Percentiles rank a stretch among this genome's conserved stretches.
Evolutionary conservation across 495 filamentous ascomycete species (phyloP).

Genomic region (Oidiodendron maius): DNA sequence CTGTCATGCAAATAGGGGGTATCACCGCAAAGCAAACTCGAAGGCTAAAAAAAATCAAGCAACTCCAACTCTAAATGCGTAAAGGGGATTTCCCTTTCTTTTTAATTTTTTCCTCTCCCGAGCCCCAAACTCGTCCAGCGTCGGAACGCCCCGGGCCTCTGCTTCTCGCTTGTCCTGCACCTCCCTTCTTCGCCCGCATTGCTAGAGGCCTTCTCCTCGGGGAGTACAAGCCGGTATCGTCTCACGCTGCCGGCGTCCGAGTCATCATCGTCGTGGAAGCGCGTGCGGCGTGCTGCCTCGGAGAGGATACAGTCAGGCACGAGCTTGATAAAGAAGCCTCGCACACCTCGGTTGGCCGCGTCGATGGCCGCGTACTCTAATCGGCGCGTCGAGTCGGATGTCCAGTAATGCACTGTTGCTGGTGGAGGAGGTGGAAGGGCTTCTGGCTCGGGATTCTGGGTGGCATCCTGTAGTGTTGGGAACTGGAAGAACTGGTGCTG

Average conservation of each 20-base stretch:
- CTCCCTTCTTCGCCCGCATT: neutral
- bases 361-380: conserved; percentile 55
- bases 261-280: conserved; percentile 40
- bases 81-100: too few relatives aligned
- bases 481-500: conserved; percentile 22
- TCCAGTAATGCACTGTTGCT: conserved; percentile 53
- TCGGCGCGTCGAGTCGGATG: conserved; percentile 44
- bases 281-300: conserved; percentile 32
- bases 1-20: too few relatives aligned
- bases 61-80: too few relatives aligned
- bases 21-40: too few relatives aligned
- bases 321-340: conserved; percentile 46
- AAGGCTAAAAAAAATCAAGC: too few relatives aligned
- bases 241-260: conserved; percentile 49
- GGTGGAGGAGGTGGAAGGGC: conserved; percentile 30
- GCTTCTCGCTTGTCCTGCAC: neutral
- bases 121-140: neutral
- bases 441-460: neutral
- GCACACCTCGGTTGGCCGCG: conserved; percentile 43
- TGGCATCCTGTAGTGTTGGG: conserved; percentile 10
- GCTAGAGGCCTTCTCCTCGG: neutral
- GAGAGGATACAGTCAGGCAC: conserved; percentile 50
- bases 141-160: neutral
- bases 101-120: neutral
- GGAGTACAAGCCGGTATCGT: conserved; percentile 36